These are phyloP conservation scores for Phialophora verrucosa DNA, from an alignment of 2,329 filamentous ascomycete genomes.

Conservation along the genomic window DNA sequence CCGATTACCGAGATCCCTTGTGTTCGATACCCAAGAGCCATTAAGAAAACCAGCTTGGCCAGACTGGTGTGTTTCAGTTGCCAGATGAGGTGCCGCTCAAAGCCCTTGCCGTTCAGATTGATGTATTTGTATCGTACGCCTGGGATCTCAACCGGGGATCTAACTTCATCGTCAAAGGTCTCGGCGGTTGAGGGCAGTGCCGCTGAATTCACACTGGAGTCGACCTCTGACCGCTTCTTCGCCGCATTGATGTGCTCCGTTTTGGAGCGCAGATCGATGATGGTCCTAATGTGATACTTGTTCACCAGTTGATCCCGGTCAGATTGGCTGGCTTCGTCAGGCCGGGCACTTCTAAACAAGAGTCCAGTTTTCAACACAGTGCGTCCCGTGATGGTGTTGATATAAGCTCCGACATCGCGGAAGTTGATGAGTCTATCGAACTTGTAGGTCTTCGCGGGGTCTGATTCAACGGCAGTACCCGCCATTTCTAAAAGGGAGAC, in stretches of 20 bases:
- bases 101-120: slow-evolving; percentile 74
- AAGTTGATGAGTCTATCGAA: slow-evolving; percentile 73
- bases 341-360: slow-evolving; percentile 71
- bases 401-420: slow-evolving; percentile 68
- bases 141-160: slow-evolving; percentile 66
- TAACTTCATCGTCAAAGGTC: slow-evolving; percentile 48
- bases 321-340: slow-evolving; percentile 71
- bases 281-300: slow-evolving; percentile 68
- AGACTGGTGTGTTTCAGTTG: slow-evolving; percentile 66
- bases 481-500: not conserved
- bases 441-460: not conserved
- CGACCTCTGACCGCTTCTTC: slow-evolving; percentile 61
- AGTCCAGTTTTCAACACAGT: slow-evolving; percentile 64
- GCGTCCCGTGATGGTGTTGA: slow-evolving; percentile 52
- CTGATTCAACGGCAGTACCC: not conserved
- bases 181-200: slow-evolving; percentile 54
- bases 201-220: slow-evolving; percentile 47
- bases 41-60: slow-evolving; percentile 67
- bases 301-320: slow-evolving; percentile 67
- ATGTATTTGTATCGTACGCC: slow-evolving; percentile 69
- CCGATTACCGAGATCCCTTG: slow-evolving; percentile 73
- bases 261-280: slow-evolving; percentile 81
- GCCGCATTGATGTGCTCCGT: slow-evolving; percentile 75
- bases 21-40: slow-evolving; percentile 69
- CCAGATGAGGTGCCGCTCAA: slow-evolving; percentile 71